phyloP scores from a whole-genome alignment of 2,329 filamentous ascomycete genomes.

The Epicoccum nigrum region DNA sequence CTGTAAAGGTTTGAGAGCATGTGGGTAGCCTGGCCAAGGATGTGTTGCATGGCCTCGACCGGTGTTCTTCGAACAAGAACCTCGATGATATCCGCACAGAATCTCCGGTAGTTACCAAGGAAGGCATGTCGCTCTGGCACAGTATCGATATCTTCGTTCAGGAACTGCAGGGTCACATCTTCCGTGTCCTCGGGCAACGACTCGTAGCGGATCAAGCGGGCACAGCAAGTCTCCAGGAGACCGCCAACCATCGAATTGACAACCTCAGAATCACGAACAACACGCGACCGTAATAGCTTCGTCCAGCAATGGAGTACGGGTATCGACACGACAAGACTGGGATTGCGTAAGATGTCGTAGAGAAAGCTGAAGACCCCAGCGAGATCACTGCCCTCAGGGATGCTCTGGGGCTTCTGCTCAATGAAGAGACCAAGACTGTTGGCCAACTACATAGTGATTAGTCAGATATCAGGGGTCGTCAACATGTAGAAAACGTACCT shows the following conservation, averaged over 20 bases:
- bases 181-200: conserved; percentile 80
- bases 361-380: conserved; percentile 80
- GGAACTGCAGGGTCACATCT: conserved; percentile 78
- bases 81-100: conserved; percentile 87
- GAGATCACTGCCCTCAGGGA: conserved; percentile 71
- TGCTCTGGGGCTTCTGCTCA: conserved; percentile 73
- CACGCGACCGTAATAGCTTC: conserved; percentile 73
- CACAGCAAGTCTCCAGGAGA: conserved; percentile 81
- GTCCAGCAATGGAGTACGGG: conserved; percentile 91
- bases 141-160: conserved; percentile 94
- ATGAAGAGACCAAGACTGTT: conserved; percentile 85
- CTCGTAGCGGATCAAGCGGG: conserved; percentile 86
- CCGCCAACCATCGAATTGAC: conserved; percentile 70
- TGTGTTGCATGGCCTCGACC: conserved; percentile 84
- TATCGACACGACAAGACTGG: conserved; percentile 91
- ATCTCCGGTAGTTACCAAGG: conserved; percentile 91
- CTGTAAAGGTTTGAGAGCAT: conserved; percentile 78
- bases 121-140: conserved; percentile 93
- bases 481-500: conserved; percentile 61
- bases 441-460: conserved; percentile 66
- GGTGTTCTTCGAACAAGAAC: conserved; percentile 81
- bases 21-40: conserved; percentile 78
- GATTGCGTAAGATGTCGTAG: conserved; percentile 77
- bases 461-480: conserved; percentile 17
- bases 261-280: conserved; percentile 70